phyloP scores from a whole-genome alignment of 2,329 filamentous ascomycete genomes.

The Aspergillus ustus region DNA sequence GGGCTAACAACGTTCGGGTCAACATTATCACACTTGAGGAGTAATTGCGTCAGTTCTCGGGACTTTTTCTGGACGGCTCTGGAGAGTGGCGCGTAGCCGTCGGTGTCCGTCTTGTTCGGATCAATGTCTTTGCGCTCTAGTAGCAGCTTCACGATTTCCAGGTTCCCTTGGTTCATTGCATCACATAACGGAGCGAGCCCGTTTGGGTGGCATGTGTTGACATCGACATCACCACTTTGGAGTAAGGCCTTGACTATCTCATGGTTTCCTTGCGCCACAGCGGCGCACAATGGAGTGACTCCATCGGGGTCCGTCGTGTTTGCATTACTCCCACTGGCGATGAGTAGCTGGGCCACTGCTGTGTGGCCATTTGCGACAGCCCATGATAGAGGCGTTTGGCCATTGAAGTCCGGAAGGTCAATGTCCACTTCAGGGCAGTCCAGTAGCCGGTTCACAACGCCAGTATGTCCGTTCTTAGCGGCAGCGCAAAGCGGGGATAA shows the following conservation, averaged over 20 bases:
- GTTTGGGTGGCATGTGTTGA: constrained; percentile 20
- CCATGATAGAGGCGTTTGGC: constrained; percentile 24
- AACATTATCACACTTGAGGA: constrained; percentile 20
- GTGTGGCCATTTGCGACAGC: constrained; percentile 25
- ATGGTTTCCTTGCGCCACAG: constrained; percentile 24
- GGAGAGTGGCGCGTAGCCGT: constrained; percentile 24
- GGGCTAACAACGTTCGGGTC: constrained; percentile 21
- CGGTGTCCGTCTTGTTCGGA: constrained; percentile 20
- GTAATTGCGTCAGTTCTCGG: constrained; percentile 13
- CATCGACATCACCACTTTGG: constrained; percentile 18
- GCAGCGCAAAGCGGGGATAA: constrained; percentile 26
- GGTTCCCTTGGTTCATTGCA: constrained; percentile 26
- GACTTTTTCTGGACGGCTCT: constrained; percentile 19
- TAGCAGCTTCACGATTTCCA: constrained; percentile 21
- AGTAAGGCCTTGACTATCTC: constrained; percentile 24
- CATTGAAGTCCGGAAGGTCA: constrained; percentile 21
- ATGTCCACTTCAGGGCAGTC: constrained; percentile 18
- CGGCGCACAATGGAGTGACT: constrained; percentile 27
- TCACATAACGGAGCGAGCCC: constrained; percentile 27
- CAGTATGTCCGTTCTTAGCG: constrained; percentile 23
- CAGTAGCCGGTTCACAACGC: constrained; percentile 20
- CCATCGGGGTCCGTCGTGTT: constrained; percentile 23
- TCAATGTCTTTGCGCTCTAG: constrained; percentile 22
- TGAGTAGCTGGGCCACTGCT: constrained; percentile 22
- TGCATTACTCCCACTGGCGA: constrained; percentile 22